A percentile compares a stretch with the other conserved stretches of the same genome.
Evolutionary conservation across 805 yeast genomes (phyloP).

Genomic region (Saturnispora galanensis): DNA sequence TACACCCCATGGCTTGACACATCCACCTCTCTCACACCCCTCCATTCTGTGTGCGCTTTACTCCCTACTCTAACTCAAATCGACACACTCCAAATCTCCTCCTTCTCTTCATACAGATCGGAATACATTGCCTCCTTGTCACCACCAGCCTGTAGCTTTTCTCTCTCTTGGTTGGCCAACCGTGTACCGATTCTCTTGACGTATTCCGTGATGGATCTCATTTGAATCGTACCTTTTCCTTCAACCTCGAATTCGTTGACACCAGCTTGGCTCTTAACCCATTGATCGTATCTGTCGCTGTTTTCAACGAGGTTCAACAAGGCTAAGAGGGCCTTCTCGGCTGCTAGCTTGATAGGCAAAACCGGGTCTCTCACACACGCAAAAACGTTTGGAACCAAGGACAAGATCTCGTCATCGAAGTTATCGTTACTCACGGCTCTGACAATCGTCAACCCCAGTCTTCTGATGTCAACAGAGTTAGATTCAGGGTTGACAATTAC

Average conservation of each 20-base stretch:
- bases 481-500: conserved; percentile 44
- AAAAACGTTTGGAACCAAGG: conserved; percentile 65
- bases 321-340: conserved; percentile 79
- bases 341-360: conserved; percentile 88
- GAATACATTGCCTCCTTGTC: conserved; percentile 77
- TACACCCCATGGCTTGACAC: too few relatives aligned
- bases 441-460: conserved; percentile 65
- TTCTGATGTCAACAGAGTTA: conserved; percentile 64
- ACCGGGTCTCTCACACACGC: conserved; percentile 76
- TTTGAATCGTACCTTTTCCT: conserved; percentile 36
- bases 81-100: conserved; percentile 61
- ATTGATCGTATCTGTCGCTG: conserved; percentile 42
- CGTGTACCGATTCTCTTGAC: conserved; percentile 84
- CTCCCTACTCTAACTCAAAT: not conserved
- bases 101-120: conserved; percentile 79
- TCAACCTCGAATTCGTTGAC: conserved; percentile 32
- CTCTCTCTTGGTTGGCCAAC: conserved; percentile 79
- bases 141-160: conserved; percentile 82
- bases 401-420: not conserved
- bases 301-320: conserved; percentile 57
- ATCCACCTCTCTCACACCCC: too few relatives aligned
- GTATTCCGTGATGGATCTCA: conserved; percentile 79
- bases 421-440: conserved; percentile 36
- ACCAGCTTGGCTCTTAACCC: conserved; percentile 43
- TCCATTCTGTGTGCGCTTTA: too few relatives aligned